A percentile compares a stretch with the other conserved stretches of the same genome.
phyloP scores from a whole-genome alignment of 1,284 basidiomycete genomes.

The Puccinia novopanici region DNA sequence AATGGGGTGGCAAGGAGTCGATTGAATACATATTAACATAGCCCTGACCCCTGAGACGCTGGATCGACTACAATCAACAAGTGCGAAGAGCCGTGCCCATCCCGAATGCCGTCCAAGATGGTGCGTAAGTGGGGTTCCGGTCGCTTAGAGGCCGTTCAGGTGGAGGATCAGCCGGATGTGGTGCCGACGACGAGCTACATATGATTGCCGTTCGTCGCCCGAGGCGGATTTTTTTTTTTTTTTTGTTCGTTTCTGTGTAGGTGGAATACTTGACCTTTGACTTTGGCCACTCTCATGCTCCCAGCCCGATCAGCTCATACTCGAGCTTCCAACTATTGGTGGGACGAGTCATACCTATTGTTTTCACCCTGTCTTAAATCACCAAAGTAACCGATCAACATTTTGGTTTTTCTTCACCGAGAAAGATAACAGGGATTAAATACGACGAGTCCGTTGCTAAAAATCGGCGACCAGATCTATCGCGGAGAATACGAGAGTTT shows the following conservation, averaged over 20 bases:
- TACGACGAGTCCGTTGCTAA: constrained; percentile 26
- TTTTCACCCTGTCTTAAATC: background rate
- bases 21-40: too few relatives aligned
- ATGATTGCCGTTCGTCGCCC: too few relatives aligned
- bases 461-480: constrained; percentile 45
- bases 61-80: background rate
- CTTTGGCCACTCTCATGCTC: constrained; percentile 37
- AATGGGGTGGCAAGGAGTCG: too few relatives aligned
- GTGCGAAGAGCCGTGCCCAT: background rate
- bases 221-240: background rate
- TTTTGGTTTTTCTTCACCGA: background rate
- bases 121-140: background rate
- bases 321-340: constrained; percentile 47
- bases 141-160: background rate
- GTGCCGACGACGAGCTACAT: background rate
- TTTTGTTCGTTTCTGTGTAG: background rate
- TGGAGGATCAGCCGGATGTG: background rate
- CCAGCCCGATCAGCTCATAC: constrained; percentile 18
- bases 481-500: constrained; percentile 41
- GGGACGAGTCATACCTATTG: background rate
- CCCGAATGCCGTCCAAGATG: too few relatives aligned
- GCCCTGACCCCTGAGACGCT: background rate
- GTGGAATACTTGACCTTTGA: constrained; percentile 46
- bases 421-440: constrained; percentile 37
- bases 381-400: background rate